A percentile compares a stretch with the other conserved stretches of the same genome.
Evolutionary conservation across 495 filamentous ascomycete genomes (phyloP).

Genomic region (Aspergillus leporis): DNA sequence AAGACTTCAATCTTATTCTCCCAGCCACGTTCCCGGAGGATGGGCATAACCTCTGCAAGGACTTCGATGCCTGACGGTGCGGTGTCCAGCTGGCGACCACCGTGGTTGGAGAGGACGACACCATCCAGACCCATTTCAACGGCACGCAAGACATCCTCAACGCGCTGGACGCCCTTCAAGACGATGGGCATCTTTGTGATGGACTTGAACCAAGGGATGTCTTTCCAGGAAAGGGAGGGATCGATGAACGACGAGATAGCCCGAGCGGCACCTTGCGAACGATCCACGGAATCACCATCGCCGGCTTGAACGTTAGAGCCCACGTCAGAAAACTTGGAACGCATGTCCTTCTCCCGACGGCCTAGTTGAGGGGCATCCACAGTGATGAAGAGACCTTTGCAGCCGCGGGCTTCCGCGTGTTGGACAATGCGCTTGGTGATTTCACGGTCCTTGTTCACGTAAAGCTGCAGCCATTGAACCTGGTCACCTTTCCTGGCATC

Average conservation of each 20-base stretch:
- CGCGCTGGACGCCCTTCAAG: slow-evolving; percentile 93
- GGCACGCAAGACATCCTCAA: slow-evolving; percentile 89
- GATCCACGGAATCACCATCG: slow-evolving; percentile 67
- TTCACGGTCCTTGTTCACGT: slow-evolving; percentile 94
- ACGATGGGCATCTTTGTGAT: slow-evolving; percentile 97
- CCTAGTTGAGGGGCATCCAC: slow-evolving; percentile 97
- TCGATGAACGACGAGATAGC: slow-evolving; percentile 97
- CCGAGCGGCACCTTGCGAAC: slow-evolving; percentile 85
- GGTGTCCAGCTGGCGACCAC: slow-evolving; percentile 94
- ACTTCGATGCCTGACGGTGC: slow-evolving; percentile 90
- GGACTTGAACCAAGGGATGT: slow-evolving; percentile 89
- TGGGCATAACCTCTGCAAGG: slow-evolving; percentile 94
- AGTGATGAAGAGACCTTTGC: slow-evolving; percentile 97
- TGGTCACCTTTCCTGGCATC: slow-evolving; percentile 80
- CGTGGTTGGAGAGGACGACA: slow-evolving; percentile 96
- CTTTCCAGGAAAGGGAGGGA: slow-evolving; percentile 84
- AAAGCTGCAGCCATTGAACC: slow-evolving; percentile 95
- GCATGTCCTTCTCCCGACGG: slow-evolving; percentile 93
- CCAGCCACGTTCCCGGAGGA: slow-evolving; percentile 77
- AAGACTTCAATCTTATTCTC: slow-evolving; percentile 86
- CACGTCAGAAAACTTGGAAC: slow-evolving; percentile 82
- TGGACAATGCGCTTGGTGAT: slow-evolving; percentile 89
- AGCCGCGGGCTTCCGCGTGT: slow-evolving; percentile 89
- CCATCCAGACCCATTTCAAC: slow-evolving; percentile 83
- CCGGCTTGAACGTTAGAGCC: slow-evolving; percentile 78